phyloP scores from a whole-genome alignment of 495 filamentous ascomycete genomes.

The Astrocystis sublimbata region DNA sequence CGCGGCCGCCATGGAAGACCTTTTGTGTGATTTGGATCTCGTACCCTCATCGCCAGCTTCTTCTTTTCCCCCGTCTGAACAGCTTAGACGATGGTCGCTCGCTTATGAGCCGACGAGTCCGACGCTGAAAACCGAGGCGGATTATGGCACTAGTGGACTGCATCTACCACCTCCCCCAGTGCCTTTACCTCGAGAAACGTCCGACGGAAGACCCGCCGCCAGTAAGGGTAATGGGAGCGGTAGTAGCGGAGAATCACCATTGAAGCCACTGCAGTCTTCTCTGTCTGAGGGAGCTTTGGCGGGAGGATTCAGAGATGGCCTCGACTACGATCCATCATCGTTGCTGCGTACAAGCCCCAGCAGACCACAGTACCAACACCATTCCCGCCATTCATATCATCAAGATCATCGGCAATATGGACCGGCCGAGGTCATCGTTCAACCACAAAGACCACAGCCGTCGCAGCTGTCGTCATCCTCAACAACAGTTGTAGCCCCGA shows the following conservation, averaged over 20 bases:
- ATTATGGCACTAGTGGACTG: neutral
- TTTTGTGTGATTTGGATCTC: conserved; percentile 28
- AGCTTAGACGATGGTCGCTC: conserved; percentile 12
- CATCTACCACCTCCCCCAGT: conserved; percentile 12
- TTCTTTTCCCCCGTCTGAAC: conserved; percentile 5
- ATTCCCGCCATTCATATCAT: neutral
- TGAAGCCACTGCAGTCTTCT: conserved; percentile 7
- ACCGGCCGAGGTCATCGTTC: conserved; percentile 9
- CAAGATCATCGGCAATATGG: conserved; percentile 19
- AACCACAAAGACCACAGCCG: neutral
- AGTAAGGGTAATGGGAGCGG: neutral
- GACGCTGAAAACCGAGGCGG: neutral
- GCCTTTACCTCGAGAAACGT: neutral
- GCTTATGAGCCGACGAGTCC: conserved; percentile 5
- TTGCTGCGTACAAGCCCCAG: neutral
- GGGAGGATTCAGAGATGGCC: neutral
- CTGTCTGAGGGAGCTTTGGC: neutral
- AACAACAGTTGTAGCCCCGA: neutral
- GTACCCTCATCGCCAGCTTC: conserved; percentile 12
- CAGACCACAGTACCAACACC: neutral
- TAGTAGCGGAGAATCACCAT: neutral
- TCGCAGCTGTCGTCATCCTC: neutral
- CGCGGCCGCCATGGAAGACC: conserved; percentile 26
- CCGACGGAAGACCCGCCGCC: neutral
- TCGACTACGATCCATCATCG: neutral